phyloP scores from a whole-genome alignment of 495 filamentous ascomycete genomes.

The Chaetomium cochliodes region DNA sequence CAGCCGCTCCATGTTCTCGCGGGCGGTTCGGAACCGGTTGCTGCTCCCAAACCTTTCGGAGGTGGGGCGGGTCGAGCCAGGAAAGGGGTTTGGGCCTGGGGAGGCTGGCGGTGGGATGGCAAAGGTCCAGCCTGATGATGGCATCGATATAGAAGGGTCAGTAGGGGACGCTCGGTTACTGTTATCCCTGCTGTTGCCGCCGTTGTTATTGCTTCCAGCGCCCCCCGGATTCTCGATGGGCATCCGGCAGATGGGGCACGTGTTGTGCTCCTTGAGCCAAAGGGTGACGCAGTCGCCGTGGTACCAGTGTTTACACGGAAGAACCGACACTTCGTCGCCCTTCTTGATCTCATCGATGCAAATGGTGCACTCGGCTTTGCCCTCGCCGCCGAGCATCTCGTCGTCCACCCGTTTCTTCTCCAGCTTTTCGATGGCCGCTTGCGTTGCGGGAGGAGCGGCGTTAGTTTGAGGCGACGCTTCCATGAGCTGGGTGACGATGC shows the following conservation, averaged over 20 bases:
- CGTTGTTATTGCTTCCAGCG: not conserved
- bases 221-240: constrained; percentile 55
- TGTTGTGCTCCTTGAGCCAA: constrained; percentile 86
- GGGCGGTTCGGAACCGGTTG: constrained; percentile 11
- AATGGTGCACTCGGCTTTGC: constrained; percentile 78
- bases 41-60: not conserved
- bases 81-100: not conserved
- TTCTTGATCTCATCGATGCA: constrained; percentile 85
- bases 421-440: constrained; percentile 68
- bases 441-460: constrained; percentile 78
- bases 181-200: no score
- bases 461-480: constrained; percentile 72
- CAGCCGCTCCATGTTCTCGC: constrained; percentile 31
- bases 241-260: constrained; percentile 83
- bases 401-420: constrained; percentile 65
- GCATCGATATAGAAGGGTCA: not conserved
- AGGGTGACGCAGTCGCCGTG: constrained; percentile 71
- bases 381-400: constrained; percentile 61
- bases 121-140: not conserved
- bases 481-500: constrained; percentile 83
- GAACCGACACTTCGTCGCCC: constrained; percentile 69
- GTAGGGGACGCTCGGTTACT: no score
- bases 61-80: not conserved
- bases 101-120: not conserved
- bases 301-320: constrained; percentile 94